Percentiles rank a stretch among this genome's conserved stretches.
Evolutionary conservation across 2,329 filamentous ascomycete genomes (phyloP).

Genomic region (Penicillium capsulatum): DNA sequence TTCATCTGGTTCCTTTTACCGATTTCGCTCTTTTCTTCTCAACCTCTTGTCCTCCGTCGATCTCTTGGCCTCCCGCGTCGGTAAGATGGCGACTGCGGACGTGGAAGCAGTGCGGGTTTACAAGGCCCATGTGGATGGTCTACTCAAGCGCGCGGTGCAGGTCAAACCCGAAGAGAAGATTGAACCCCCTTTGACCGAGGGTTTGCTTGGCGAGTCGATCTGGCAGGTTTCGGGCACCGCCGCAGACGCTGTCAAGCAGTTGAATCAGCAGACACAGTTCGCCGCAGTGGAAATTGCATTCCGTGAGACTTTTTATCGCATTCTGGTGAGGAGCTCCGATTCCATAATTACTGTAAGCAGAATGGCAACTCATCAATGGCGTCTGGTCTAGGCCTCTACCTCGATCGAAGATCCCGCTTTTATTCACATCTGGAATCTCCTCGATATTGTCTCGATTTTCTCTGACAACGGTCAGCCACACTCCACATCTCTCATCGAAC

Average conservation of each 20-base stretch:
- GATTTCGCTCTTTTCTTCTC: slow-evolving; percentile 5
- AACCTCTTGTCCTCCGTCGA: neutral
- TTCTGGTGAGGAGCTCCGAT: slow-evolving; percentile 60
- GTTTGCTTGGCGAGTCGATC: slow-evolving; percentile 49
- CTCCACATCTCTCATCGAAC: neutral
- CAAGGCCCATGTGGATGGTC: slow-evolving; percentile 51
- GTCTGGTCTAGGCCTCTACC: slow-evolving; percentile 58
- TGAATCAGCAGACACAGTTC: slow-evolving; percentile 54
- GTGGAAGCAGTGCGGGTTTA: slow-evolving; percentile 44
- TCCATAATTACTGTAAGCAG: neutral
- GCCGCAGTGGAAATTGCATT: slow-evolving; percentile 79
- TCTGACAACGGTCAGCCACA: slow-evolving; percentile 69
- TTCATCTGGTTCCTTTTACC: neutral
- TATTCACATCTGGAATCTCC: slow-evolving; percentile 82
- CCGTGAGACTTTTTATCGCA: slow-evolving; percentile 71
- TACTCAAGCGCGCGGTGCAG: slow-evolving; percentile 57
- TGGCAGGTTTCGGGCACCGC: slow-evolving; percentile 34
- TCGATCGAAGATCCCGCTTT: slow-evolving; percentile 74
- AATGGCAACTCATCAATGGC: slow-evolving; percentile 7
- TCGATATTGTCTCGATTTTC: slow-evolving; percentile 85
- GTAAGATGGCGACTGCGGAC: slow-evolving; percentile 33
- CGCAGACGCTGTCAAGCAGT: slow-evolving; percentile 29
- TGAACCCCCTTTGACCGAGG: slow-evolving; percentile 71
- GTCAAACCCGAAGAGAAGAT: slow-evolving; percentile 59
- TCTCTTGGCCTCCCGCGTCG: neutral